Percentiles rank a stretch among this genome's conserved stretches.
Evolutionary conservation across 345 rosid genomes (phyloP).

Genomic region (Linum lewisii): DNA sequence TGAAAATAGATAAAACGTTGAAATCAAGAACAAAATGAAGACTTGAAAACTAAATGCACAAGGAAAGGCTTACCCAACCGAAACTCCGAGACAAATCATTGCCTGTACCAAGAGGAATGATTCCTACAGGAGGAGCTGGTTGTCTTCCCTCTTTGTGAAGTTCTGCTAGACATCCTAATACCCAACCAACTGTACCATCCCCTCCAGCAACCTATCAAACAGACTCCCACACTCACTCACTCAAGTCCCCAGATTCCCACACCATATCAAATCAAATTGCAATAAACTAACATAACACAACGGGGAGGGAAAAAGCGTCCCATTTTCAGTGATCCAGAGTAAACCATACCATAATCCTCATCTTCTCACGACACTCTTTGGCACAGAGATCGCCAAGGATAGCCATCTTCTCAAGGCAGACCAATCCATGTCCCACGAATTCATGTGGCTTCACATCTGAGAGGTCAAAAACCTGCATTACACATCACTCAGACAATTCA

Average conservation of each 20-base stretch:
- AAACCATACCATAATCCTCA: conserved; percentile 71
- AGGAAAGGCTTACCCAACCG: conserved; percentile 67
- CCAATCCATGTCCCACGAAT: conserved; percentile 73
- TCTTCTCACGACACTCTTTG: conserved; percentile 59
- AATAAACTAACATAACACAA: background rate
- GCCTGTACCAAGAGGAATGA: conserved; percentile 94
- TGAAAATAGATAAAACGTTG: background rate
- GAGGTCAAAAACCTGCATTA: conserved; percentile 69
- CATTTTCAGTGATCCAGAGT: no score
- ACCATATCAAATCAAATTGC: background rate
- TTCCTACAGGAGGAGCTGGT: conserved; percentile 82
- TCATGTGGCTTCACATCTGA: conserved; percentile 71
- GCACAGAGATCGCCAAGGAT: conserved; percentile 64
- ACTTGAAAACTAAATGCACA: conserved; percentile 9
- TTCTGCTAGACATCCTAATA: conserved; percentile 70
- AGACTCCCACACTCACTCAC: background rate
- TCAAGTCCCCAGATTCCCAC: background rate
- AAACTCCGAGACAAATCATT: conserved; percentile 91
- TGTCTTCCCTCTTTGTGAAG: conserved; percentile 40
- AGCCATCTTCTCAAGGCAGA: conserved; percentile 69
- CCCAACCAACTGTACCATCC: conserved; percentile 99
- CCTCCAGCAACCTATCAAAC: conserved; percentile 91
- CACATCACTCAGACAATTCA: conserved; percentile 4
- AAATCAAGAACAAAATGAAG: conserved; percentile 15
- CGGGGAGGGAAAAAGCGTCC: no score